Conservation (phyloP, 768 basidiomycete genomes). For the Phylloporus rhodoxanthus region DNA sequence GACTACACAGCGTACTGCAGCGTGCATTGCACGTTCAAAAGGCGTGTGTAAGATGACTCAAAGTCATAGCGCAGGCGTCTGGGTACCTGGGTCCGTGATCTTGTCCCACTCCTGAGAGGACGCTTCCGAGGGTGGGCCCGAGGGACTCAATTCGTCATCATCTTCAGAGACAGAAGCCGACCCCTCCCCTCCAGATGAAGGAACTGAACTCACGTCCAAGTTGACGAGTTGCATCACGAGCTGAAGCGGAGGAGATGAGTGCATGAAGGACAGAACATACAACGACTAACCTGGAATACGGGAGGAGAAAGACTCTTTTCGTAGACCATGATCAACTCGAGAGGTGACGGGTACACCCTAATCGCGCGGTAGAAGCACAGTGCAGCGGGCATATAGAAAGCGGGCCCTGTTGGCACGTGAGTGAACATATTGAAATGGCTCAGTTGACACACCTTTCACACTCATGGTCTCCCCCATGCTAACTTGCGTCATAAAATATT, state of each 20-base stretch:
- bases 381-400: constrained; percentile 74
- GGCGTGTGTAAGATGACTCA: constrained; percentile 24
- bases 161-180: constrained; percentile 38
- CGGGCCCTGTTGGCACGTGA: constrained; percentile 52
- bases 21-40: constrained; percentile 24
- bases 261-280: neutral
- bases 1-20: constrained; percentile 30
- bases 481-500: constrained; percentile 89
- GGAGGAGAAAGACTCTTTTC: constrained; percentile 82
- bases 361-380: constrained; percentile 90
- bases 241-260: constrained; percentile 28
- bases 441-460: constrained; percentile 48
- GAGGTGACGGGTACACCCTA: constrained; percentile 88
- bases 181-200: constrained; percentile 32
- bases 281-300: constrained; percentile 61
- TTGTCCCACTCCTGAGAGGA: constrained; percentile 91
- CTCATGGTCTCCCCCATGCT: constrained; percentile 81
- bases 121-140: constrained; percentile 75
- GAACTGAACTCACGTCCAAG: constrained; percentile 76
- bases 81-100: constrained; percentile 68
- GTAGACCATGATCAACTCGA: constrained; percentile 92
- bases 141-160: constrained; percentile 52
- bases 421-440: neutral
- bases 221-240: constrained; percentile 80
- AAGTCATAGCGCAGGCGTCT: constrained; percentile 41